These are phyloP conservation scores for Ceratorhiza oryzae-sativae DNA, from an alignment of 1,284 basidiomycete genomes.

Conservation along the genomic window DNA sequence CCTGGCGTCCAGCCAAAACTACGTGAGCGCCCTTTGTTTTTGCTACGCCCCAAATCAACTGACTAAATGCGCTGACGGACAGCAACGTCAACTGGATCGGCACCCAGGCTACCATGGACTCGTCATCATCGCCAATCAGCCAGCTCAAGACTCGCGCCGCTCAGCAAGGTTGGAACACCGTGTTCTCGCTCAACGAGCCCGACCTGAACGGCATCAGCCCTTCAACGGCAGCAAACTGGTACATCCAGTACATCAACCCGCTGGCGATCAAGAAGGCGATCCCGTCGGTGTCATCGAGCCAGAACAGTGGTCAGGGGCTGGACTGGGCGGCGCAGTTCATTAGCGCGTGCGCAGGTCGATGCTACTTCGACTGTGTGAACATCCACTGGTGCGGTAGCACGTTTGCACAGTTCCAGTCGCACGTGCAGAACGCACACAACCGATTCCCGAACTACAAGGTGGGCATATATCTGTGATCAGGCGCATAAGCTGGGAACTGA, in stretches of 20 bases:
- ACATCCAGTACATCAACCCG: conserved; percentile 37
- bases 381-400: conserved; percentile 28
- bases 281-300: conserved; percentile 25
- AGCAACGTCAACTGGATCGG: conserved; percentile 27
- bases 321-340: conserved; percentile 19
- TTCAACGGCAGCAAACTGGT: conserved; percentile 13
- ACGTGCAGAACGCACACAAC: conserved; percentile 15
- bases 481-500: too few relatives aligned
- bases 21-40: neutral
- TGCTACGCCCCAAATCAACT: conserved; percentile 11
- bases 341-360: conserved; percentile 7
- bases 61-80: neutral
- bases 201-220: conserved; percentile 18
- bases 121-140: conserved; percentile 16
- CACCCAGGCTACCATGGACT: conserved; percentile 10
- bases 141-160: conserved; percentile 23
- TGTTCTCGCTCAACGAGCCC: conserved; percentile 34
- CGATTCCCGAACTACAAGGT: conserved; percentile 30
- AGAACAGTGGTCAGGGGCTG: conserved; percentile 5
- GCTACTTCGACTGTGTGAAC: conserved; percentile 31
- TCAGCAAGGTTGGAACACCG: conserved; percentile 23
- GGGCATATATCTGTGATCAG: neutral
- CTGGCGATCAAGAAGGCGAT: conserved; percentile 32
- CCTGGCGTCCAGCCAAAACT: conserved; percentile 26
- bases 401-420: conserved; percentile 25